Evolutionary conservation across 2,329 filamentous ascomycete genomes (phyloP), one percentile per base, ranked within the genome.

Genomic region (Phoma sp.): DNA sequence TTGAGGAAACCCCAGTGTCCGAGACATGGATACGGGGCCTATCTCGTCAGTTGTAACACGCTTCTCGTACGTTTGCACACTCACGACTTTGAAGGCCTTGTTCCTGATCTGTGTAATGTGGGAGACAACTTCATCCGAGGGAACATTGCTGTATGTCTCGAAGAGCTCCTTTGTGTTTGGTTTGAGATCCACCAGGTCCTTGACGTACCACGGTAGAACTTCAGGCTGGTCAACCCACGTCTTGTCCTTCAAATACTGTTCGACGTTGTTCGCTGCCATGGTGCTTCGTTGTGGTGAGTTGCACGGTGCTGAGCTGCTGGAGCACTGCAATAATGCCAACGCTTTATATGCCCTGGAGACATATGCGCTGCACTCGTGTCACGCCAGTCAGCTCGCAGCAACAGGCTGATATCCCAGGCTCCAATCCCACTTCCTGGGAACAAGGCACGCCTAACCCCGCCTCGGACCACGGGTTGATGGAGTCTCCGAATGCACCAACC

Each of bases 121-220:
- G 14, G 65, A n/a, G 10, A 69, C 60, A 7, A 78, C 67, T 12
- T 74, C 57, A 21, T 67, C 67, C 1, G 70, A 36, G 2, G 73
- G 66, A 2, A 78, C 63, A 20, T 71, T 69, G 60, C 73, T 74
- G 60, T 78, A 78, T 7, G 61, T 69, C 50, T 77, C 74, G 14
- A 78, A 68, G 12, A 78, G 54, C 7, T 74, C 61, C 28, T 66
- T 59, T 2, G 73, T 68, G 14, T 57, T 60, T 11, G 68, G 64
- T 21, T 63, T 61, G 2, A 76, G 55, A 11, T 72, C 60, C 14
- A 60, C 55, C 4, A 73, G 32, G 5, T 74, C 62, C n/a, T 64
- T 64, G n/a, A 59, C 57, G 37, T 67, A 74, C 71, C 68, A 75
- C 4, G 67, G 66, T n/a, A 62, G 47, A 12, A 64, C 53, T 23